A percentile compares a stretch with the other conserved stretches of the same genome.
These are phyloP conservation scores for Beauveria sp. DNA, from an alignment of 2,329 filamentous ascomycete genomes.

Conservation along the genomic window DNA sequence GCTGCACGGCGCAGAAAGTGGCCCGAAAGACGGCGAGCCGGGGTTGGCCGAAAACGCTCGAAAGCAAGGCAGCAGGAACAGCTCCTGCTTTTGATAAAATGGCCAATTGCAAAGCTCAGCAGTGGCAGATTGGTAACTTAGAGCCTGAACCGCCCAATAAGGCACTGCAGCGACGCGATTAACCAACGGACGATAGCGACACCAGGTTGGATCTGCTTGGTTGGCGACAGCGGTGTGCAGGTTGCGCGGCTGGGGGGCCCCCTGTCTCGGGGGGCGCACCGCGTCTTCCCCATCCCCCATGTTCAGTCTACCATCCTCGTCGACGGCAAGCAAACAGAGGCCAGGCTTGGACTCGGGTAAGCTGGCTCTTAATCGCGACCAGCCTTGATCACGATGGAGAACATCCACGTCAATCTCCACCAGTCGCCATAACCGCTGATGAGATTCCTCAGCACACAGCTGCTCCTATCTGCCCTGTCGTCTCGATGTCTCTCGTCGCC, in stretches of 20 bases:
- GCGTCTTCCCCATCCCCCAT: slow-evolving; percentile 16
- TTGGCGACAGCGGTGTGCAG: slow-evolving; percentile 14
- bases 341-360: background rate
- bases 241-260: background rate
- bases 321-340: background rate
- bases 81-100: slow-evolving; percentile 40
- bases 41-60: slow-evolving; percentile 39
- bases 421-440: background rate
- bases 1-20: slow-evolving; percentile 5
- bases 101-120: slow-evolving; percentile 38
- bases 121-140: slow-evolving; percentile 26
- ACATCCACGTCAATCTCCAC: slow-evolving; percentile 7
- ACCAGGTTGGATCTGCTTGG: slow-evolving; percentile 8
- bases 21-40: slow-evolving; percentile 13
- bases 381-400: slow-evolving; percentile 9
- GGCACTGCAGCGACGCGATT: slow-evolving; percentile 40
- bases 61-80: slow-evolving; percentile 42
- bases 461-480: background rate
- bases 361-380: slow-evolving; percentile 3
- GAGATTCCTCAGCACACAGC: background rate
- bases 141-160: slow-evolving; percentile 42
- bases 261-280: slow-evolving; percentile 18
- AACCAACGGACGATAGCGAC: slow-evolving; percentile 18
- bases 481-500: background rate
- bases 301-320: background rate